Evolutionary conservation across 1,139 yeast genomes (phyloP), one percentile per base, ranked within the genome.

Genomic region (Tardiomyces blankii): DNA sequence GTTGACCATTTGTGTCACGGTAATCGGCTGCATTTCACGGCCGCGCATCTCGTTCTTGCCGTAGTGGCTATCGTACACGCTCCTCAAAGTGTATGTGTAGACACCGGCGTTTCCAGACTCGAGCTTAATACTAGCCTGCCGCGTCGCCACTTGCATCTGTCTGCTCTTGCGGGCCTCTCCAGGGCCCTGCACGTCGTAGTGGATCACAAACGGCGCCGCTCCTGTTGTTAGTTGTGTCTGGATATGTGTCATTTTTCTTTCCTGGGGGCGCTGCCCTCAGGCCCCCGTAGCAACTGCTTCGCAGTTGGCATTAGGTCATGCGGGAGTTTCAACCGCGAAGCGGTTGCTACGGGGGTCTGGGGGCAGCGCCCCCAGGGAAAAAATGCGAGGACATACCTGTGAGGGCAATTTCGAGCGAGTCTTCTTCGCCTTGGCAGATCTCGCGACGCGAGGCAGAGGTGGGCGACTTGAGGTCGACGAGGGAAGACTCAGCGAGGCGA

Each of bases 151-250:
- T 45, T 73, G 79, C 14, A 74, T 60, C 35, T 67, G 67, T 41
- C 54, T 57, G 41, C 51, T 55, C 32, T 51, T 63, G 58, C 19
- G 62, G 25, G 55, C 53, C 28, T 85, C 87, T 55, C 65, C 68
- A 2, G 95, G 93, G 41, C 75, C 69, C 33, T 66, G 67, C 25
- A 86, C 68, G 38, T 79, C 78, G 58, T 88, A 89, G 45, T 78
- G 78, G 38, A 89, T 68, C 9, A 76, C 65, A 55, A 87, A 88
- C 28, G 97, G 96, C 0, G 83, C 72, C 3, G 75, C 66, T 2
- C 68, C 63, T 48, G 46, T 18, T n/a, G 45, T 45, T 39, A 41
- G 46, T 40, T 16, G 25, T 3, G 21, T 8, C 9, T 11, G n/a
- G n/a, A n/a, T n/a, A n/a, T n/a, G 27, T 13, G 6, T 13, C 12